Conservation (phyloP, 805 yeast genomes). For the Candida jianshihensis region DNA sequence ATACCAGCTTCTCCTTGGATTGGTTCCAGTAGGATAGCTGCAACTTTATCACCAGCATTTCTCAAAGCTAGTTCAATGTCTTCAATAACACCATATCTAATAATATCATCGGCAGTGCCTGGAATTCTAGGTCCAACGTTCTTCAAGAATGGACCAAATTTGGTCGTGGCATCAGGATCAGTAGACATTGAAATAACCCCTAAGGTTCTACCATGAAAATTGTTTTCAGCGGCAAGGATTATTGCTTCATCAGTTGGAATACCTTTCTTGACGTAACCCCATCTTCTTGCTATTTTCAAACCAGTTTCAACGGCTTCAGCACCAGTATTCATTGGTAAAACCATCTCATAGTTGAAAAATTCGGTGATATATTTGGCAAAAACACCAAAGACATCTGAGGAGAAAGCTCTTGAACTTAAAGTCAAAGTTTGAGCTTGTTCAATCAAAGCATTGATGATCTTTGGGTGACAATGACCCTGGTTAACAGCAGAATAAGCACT, state of each 20-base stretch:
- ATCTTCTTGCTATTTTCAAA: slow-evolving; percentile 88
- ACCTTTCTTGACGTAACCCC: slow-evolving; percentile 89
- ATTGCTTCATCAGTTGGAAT: slow-evolving; percentile 82
- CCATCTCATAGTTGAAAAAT: slow-evolving; percentile 85
- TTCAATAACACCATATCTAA: slow-evolving; percentile 79
- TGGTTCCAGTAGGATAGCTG: slow-evolving; percentile 89
- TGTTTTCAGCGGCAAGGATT: slow-evolving; percentile 78
- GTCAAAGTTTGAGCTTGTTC: slow-evolving; percentile 86
- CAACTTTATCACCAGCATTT: slow-evolving; percentile 80
- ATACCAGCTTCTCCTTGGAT: slow-evolving; percentile 99
- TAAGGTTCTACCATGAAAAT: slow-evolving; percentile 94
- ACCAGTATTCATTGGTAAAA: slow-evolving; percentile 97
- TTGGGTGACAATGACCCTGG: slow-evolving; percentile 97
- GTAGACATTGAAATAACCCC: slow-evolving; percentile 96
- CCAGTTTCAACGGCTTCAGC: slow-evolving; percentile 98
- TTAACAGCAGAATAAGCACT: slow-evolving; percentile 96
- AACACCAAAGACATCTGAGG: slow-evolving; percentile 79
- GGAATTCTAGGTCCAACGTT: slow-evolving; percentile 85
- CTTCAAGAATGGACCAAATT: slow-evolving; percentile 84
- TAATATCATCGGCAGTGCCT: slow-evolving; percentile 51
- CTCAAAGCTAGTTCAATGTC: slow-evolving; percentile 80
- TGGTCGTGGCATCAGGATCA: slow-evolving; percentile 83
- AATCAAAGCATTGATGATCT: slow-evolving; percentile 73
- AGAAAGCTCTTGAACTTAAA: slow-evolving; percentile 86
- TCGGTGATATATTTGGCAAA: slow-evolving; percentile 87